These are phyloP conservation scores for Coemansia sp. DNA, from an alignment of 192 early-diverging fungal genomes.

Conservation along the genomic window DNA sequence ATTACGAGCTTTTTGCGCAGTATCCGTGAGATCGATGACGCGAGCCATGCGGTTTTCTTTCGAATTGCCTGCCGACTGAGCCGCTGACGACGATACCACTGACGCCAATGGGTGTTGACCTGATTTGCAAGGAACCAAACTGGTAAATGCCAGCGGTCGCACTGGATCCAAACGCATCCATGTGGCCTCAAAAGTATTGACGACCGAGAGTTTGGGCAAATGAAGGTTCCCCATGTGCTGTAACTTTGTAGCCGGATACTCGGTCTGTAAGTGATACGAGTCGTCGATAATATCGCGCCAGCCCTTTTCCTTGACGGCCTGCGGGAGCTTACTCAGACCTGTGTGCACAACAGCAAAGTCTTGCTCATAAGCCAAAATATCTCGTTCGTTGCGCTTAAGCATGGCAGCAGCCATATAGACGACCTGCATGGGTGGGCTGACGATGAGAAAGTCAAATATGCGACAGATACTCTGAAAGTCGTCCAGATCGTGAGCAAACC, in stretches of 20 bases:
- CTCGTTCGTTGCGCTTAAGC: slow-evolving; percentile 28
- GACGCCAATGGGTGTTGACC: slow-evolving; percentile 37
- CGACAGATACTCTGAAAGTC: slow-evolving; percentile 57
- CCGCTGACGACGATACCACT: neutral
- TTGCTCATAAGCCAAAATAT: slow-evolving; percentile 35
- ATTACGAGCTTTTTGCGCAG: slow-evolving; percentile 47
- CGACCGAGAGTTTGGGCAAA: slow-evolving; percentile 38
- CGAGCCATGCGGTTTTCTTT: slow-evolving; percentile 38
- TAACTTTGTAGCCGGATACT: slow-evolving; percentile 42
- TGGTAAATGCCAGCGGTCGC: slow-evolving; percentile 31
- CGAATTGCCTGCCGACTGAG: neutral
- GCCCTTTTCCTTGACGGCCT: neutral
- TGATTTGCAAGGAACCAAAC: slow-evolving; percentile 27
- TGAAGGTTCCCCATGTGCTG: slow-evolving; percentile 44
- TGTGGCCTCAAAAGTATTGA: slow-evolving; percentile 44
- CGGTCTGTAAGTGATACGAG: slow-evolving; percentile 35
- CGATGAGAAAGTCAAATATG: slow-evolving; percentile 68
- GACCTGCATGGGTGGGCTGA: slow-evolving; percentile 65
- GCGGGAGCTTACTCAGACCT: slow-evolving; percentile 36
- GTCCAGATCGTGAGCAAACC: slow-evolving; percentile 72
- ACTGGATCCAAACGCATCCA: slow-evolving; percentile 54
- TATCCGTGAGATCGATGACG: slow-evolving; percentile 43
- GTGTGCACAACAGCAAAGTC: slow-evolving; percentile 53
- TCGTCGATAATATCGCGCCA: slow-evolving; percentile 48
- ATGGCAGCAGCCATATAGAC: slow-evolving; percentile 67